These are phyloP conservation scores for Mycena galericulata DNA, from an alignment of 768 basidiomycete species.

Conservation along the genomic window DNA sequence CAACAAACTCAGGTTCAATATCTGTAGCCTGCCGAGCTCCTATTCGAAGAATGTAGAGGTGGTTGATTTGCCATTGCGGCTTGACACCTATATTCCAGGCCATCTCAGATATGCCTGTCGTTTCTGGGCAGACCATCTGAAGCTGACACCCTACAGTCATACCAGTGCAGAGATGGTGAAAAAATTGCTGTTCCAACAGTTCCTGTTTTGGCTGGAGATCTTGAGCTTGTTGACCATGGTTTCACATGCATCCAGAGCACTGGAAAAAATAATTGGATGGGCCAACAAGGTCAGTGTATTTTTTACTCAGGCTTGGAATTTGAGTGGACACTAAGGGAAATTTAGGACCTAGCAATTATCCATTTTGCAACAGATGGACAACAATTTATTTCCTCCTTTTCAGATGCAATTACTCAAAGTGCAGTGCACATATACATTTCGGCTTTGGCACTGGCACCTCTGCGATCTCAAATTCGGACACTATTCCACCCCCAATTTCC, in stretches of 20 bases:
- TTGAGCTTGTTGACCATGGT: not conserved
- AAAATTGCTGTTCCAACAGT: not conserved
- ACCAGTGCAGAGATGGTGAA: not conserved
- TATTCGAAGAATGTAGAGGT: not conserved
- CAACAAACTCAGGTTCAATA: not conserved
- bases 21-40: not conserved
- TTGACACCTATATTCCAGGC: not conserved
- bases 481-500: not conserved
- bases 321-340: not conserved
- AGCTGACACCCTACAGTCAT: not conserved
- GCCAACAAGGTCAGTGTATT: not conserved
- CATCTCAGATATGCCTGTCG: too few relatives aligned
- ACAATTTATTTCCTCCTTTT: conserved; percentile 2
- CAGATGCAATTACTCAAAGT: not conserved
- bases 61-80: not conserved
- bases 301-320: not conserved
- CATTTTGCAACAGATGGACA: not conserved
- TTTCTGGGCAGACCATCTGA: too few relatives aligned
- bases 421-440: conserved; percentile 14
- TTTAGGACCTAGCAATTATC: not conserved
- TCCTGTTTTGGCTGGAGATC: conserved; percentile 22
- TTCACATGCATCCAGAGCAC: not conserved
- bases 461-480: not conserved
- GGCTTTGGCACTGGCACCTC: not conserved
- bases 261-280: not conserved